These are phyloP conservation scores for Trichoderma harzianum DNA, from an alignment of 2,329 filamentous ascomycete species.

Conservation along the genomic window DNA sequence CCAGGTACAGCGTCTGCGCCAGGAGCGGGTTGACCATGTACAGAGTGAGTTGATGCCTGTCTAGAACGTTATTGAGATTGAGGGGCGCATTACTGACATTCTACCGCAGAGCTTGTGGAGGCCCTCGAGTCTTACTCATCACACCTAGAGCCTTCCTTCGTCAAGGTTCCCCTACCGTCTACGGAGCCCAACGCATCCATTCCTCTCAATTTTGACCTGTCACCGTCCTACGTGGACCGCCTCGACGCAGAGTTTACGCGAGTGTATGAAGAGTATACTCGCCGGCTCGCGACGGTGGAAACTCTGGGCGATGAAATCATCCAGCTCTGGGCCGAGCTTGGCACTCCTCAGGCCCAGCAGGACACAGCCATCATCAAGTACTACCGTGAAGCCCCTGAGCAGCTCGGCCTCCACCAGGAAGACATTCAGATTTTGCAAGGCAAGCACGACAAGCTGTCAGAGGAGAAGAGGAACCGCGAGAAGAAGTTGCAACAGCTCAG, in stretches of 20 bases:
- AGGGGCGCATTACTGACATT: not conserved
- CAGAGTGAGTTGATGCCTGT: slow-evolving; percentile 62
- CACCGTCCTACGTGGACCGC: slow-evolving; percentile 77
- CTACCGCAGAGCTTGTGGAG: slow-evolving; percentile 72
- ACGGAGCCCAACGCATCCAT: slow-evolving; percentile 72
- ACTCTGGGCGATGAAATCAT: slow-evolving; percentile 79
- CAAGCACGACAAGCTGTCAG: slow-evolving; percentile 76
- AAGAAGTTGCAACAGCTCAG: slow-evolving; percentile 72
- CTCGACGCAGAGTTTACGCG: slow-evolving; percentile 89
- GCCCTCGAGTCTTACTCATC: slow-evolving; percentile 95
- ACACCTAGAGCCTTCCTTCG: slow-evolving; percentile 86
- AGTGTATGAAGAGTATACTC: slow-evolving; percentile 94
- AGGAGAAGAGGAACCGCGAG: slow-evolving; percentile 86
- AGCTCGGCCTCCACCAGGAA: slow-evolving; percentile 86
- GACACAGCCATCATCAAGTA: slow-evolving; percentile 83
- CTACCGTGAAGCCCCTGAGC: slow-evolving; percentile 87
- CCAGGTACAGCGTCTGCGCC: slow-evolving; percentile 76
- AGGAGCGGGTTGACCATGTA: slow-evolving; percentile 91
- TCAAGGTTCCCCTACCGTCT: slow-evolving; percentile 81
- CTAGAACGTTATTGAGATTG: not conserved
- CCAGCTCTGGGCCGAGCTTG: slow-evolving; percentile 91
- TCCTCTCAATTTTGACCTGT: slow-evolving; percentile 86
- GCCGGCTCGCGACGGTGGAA: slow-evolving; percentile 73
- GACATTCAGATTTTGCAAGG: slow-evolving; percentile 70
- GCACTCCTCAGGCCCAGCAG: slow-evolving; percentile 89